Evolutionary conservation across 2,329 filamentous ascomycete genomes (phyloP), one percentile per base, ranked within the genome.

Genomic region (Hymenoscyphus infarciens): DNA sequence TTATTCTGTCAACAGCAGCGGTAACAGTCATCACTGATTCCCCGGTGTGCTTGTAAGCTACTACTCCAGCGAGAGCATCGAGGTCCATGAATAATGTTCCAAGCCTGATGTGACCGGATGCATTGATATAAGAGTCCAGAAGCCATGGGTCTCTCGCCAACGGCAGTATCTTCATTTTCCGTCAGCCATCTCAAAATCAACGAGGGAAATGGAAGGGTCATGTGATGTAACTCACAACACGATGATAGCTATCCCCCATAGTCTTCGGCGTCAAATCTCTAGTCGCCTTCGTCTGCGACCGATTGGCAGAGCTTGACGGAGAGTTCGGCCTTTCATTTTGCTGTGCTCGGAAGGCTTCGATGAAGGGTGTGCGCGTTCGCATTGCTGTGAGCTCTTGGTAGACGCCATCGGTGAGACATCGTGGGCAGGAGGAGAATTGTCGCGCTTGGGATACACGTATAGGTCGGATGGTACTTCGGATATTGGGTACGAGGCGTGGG

Each of bases 101-200:
- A 7, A 76, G 80, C 75, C 85, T 79, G 62, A 90, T 86, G 70
- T 89, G 85, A 1, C 88, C 88, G 1, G 83, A 84, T 0, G 86
- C 81, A 73, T 90, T 90, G 63, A 89, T 81, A 71, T 91, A 91
- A 0, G 83, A 85, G 73, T 91, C 88, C 35, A 89, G 75, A 10
- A 90, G 77, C 87, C 87, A 90, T 66, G 86, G 86, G 72, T 90
- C 87, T 74, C 83, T 82, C 22, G 84, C 85, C 39, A 90, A 75
- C 2, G 86, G 86, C 33, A 89, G 74, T 16, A 86, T 76, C 84
- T 87, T 75, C 45, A 59, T 35, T 16, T 35, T 31, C 5, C 52
- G 55, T 70, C 42, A 70, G 54, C 72, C 53, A 15, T 29, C 15
- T 8, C 15, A 1, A n/a, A 15, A n/a, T 8, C 15, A 52, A 31